phyloP scores from a whole-genome alignment of 2,329 filamentous ascomycete species.

The Fusarium sp. region DNA sequence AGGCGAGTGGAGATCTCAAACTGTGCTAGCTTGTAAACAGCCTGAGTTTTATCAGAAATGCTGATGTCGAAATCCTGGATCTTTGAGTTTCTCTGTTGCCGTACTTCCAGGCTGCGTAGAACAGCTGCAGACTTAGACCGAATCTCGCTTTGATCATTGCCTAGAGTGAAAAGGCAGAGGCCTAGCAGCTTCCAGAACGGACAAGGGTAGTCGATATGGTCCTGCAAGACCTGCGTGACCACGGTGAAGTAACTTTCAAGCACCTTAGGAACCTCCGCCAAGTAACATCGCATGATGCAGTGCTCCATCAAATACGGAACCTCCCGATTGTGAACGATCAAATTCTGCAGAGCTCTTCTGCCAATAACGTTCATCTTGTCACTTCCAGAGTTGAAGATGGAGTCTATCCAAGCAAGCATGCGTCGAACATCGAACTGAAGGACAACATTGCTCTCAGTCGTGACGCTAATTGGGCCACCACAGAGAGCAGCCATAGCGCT shows the following conservation, averaged over 20 bases:
- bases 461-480: conserved; percentile 85
- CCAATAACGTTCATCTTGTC: conserved; percentile 94
- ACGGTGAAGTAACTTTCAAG: conserved; percentile 97
- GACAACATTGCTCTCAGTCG: conserved; percentile 86
- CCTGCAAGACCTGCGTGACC: conserved; percentile 85
- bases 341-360: conserved; percentile 85
- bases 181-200: conserved; percentile 93
- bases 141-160: conserved; percentile 90
- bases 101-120: conserved; percentile 83
- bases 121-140: conserved; percentile 88
- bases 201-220: conserved; percentile 83
- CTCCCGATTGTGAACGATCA: conserved; percentile 91
- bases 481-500: conserved; percentile 97
- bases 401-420: conserved; percentile 95
- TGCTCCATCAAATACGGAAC: conserved; percentile 87
- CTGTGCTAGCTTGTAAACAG: conserved; percentile 96
- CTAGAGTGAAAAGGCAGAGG: conserved; percentile 89
- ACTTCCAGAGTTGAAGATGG: conserved; percentile 91
- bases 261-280: conserved; percentile 82
- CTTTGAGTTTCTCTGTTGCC: conserved; percentile 83
- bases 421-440: conserved; percentile 92
- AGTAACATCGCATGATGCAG: conserved; percentile 91
- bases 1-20: conserved; percentile 95
- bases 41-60: conserved; percentile 97
- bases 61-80: conserved; percentile 98